Percentiles rank a stretch among this genome's conserved stretches.
Conservation (phyloP, 768 basidiomycete genomes). For the Aureoboletus auriporus region DNA sequence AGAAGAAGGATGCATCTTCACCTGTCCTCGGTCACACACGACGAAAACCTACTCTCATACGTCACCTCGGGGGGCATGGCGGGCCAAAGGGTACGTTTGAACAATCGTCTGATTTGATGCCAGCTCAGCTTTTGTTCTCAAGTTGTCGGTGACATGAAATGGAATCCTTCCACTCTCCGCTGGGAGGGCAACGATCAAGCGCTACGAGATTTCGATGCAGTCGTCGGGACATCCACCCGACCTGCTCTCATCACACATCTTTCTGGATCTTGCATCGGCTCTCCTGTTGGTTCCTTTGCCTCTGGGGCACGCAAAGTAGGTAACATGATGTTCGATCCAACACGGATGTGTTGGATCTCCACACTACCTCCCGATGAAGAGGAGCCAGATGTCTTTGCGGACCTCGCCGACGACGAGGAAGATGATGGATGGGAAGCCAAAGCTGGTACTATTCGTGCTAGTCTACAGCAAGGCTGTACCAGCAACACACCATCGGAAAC, state of each 20-base stretch:
- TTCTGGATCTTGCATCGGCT: conserved; percentile 82
- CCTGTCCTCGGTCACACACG: conserved; percentile 43
- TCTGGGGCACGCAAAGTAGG: conserved; percentile 88
- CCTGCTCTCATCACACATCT: conserved; percentile 96
- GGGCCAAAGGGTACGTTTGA: conserved; percentile 66
- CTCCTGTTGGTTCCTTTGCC: conserved; percentile 69
- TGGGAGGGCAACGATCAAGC: conserved; percentile 98
- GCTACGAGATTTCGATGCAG: conserved; percentile 84
- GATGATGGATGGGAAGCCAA: conserved; percentile 66
- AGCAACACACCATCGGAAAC: conserved; percentile 25
- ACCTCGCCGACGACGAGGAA: conserved; percentile 88
- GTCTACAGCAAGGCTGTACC: conserved; percentile 37
- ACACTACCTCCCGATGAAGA: conserved; percentile 82
- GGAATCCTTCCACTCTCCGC: conserved; percentile 84
- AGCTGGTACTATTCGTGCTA: conserved; percentile 77
- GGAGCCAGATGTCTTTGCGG: conserved; percentile 94
- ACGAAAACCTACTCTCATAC: conserved; percentile 84
- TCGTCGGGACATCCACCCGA: conserved; percentile 76
- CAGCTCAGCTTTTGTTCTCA: conserved; percentile 15
- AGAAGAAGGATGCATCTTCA: conserved; percentile 50
- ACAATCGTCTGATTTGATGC: not conserved
- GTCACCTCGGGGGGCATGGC: conserved; percentile 66
- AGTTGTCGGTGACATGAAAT: conserved; percentile 97
- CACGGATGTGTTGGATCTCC: conserved; percentile 94
- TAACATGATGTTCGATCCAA: conserved; percentile 96